Evolutionary conservation across 1,139 yeast genomes (phyloP).

Genomic region (Meyerozyma carpophila): DNA sequence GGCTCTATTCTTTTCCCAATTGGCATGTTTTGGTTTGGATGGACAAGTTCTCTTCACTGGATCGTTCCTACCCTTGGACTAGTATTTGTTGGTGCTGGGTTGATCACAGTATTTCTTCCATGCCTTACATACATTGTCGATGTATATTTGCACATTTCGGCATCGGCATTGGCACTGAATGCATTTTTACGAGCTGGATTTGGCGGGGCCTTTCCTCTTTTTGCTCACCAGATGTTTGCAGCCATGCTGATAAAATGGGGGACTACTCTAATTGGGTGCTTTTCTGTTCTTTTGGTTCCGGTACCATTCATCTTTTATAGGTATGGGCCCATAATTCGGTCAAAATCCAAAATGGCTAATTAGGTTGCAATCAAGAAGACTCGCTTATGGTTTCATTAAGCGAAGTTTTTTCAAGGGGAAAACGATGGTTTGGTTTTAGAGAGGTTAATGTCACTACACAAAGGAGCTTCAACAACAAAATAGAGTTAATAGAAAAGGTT

Average conservation of each 20-base stretch:
- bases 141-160: conserved; percentile 2
- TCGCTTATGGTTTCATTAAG: no score
- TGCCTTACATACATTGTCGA: conserved; percentile 4
- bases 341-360: background rate
- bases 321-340: background rate
- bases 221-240: conserved; percentile 3
- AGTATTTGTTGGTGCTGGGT: conserved; percentile 3
- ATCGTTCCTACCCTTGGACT: conserved; percentile 4
- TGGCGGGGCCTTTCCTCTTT: conserved; percentile 4
- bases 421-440: no score
- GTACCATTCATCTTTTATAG: background rate
- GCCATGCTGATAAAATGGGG: conserved; percentile 4
- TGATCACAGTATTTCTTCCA: conserved; percentile 4
- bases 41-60: conserved; percentile 3
- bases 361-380: background rate
- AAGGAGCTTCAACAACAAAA: no score
- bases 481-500: no score
- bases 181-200: conserved; percentile 3
- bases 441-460: no score
- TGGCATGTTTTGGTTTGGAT: conserved; percentile 4
- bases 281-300: conserved; percentile 2
- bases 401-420: no score
- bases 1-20: conserved; percentile 2
- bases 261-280: conserved; percentile 1
- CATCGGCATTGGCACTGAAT: conserved; percentile 4